Base-by-base conservation (phyloP, 305 asterid genomes). In the Coffea humblotiana region DNA sequence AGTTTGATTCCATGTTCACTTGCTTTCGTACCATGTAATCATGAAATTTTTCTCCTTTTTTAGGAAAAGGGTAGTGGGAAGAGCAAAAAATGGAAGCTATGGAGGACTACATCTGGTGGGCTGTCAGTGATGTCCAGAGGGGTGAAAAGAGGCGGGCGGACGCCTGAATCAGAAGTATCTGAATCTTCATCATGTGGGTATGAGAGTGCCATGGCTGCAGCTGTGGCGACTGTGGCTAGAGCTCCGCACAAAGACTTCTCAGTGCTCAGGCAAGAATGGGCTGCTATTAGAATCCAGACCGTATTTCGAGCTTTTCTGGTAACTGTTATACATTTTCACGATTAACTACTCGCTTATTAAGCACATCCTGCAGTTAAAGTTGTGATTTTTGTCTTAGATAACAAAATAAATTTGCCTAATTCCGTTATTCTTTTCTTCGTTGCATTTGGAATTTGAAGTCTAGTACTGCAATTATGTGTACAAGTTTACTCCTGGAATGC, bases 81-180 rank as follows among this genome's bases (percentile, higher is more conserved):
- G 84, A 86, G 85, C 75, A 88, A 86, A 75, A 94, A 87, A 81
- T 92, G 98, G 98, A 91, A 83, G 95, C 90, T 94, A 16, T 94
- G 98, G 98, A 87, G 97, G 88, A 92, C 89, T 77, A 87, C 88
- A 8, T 90, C 98, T 1, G 93, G 91, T 15, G 93, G 95, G 45
- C 81, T 85, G 18, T 77, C 84, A 48, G 37, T 79, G 81, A 78
- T 83, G 43, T 80, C 89, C 5, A 89, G 86, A 83, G 84, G 87
- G 16, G 79, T 81, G 40, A 90, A 87, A 88, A 84, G 90, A 61
- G 78, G 82, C n/a, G 84, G 80, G 11, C 77, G 79, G 72, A 74
- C 69, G 82, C 72, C 84, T 71, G 95, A 83, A 81, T 83, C 90
- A 3, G 93, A 88, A 69, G 93, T 81, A 0, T 88, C 92, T 0